phyloP scores from a whole-genome alignment of 177 flowering plant genomes.

The Telopea speciosissima region DNA sequence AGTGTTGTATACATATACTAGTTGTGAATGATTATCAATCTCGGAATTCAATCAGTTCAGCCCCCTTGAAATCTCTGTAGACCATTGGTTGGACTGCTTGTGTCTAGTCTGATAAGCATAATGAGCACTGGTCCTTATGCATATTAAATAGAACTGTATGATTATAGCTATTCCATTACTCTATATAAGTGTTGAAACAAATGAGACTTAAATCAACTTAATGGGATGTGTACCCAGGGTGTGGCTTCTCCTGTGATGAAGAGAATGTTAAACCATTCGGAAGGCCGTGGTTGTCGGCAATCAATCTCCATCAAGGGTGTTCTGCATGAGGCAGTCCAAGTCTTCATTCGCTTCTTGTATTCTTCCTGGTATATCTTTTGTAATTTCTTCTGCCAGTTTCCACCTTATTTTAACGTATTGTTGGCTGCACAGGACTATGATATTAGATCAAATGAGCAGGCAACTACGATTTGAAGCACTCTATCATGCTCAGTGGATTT shows the following conservation, averaged over 20 bases:
- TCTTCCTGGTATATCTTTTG: conserved; percentile 55
- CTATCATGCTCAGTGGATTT: neutral
- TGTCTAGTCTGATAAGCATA: too few relatives aligned
- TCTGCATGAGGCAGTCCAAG: conserved; percentile 67
- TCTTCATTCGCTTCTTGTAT: conserved; percentile 69
- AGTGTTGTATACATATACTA: too few relatives aligned
- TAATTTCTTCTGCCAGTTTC: neutral
- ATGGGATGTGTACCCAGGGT: conserved; percentile 38
- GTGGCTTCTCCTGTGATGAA: conserved; percentile 70
- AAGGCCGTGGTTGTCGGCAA: conserved; percentile 22
- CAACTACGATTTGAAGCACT: neutral
- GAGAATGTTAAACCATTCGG: conserved; percentile 54
- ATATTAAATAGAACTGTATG: too few relatives aligned
- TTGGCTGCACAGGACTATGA: neutral
- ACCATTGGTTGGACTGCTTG: too few relatives aligned
- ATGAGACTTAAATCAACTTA: too few relatives aligned
- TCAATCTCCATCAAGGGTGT: conserved; percentile 65
- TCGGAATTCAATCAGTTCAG: too few relatives aligned
- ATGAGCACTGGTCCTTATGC: too few relatives aligned
- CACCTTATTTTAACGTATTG: neutral
- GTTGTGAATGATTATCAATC: too few relatives aligned
- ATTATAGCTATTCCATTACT: too few relatives aligned
- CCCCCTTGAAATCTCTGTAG: too few relatives aligned
- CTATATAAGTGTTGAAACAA: too few relatives aligned
- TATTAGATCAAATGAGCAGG: too few relatives aligned